Evolutionary conservation across 2,329 filamentous ascomycete species (phyloP), one percentile per base, ranked within the genome.

Genomic region (Fusarium proliferatum): DNA sequence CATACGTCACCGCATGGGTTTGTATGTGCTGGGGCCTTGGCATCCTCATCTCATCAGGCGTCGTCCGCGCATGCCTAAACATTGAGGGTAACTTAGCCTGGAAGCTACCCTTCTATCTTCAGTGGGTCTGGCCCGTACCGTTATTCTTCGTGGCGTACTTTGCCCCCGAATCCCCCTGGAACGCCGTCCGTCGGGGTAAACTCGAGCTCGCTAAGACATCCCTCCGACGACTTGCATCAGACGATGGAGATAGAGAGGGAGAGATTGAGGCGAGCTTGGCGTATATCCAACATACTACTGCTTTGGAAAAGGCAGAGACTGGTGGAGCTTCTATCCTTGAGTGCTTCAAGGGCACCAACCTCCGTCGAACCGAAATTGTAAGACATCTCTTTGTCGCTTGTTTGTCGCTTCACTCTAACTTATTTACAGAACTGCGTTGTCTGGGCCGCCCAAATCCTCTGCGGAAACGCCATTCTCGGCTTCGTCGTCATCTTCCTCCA

Each of bases 1-100:
- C 79, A 5, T 85, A 85, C 33, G 78, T 86, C 2, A 85, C 83
- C 0, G 81, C 80, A 0, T 84, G 84, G 63, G 80, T 83, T 38
- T 86, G 85, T 46, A 79, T 86, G 73, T 86, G 84, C 63, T 86
- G 83, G 80, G 81, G 81, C 2, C 78, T 83, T 4, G 85, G 84
- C 4, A 83, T 85, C 59, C 74, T 85, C 23, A 78, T 86, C n/a
- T 81, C 81, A 1, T 80, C 82, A 3, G 82, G 81, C 0, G 82
- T 86, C 3, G 77, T 85, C 10, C 79, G 81, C 34, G 81, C 11
- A 76, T 86, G 6, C 57, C 82, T 6, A 49, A 78, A 55, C 13
- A 74, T 79, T 8, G 72, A 76, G 0, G 80, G 81, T 7, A 69
- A 86, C 46, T 78, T 78, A 77, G 82, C 78, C 10, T 85, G 80